These are phyloP conservation scores for Globisporangium uncinulatum DNA, from an alignment of 352 stramenopile genomes.

Conservation along the genomic window DNA sequence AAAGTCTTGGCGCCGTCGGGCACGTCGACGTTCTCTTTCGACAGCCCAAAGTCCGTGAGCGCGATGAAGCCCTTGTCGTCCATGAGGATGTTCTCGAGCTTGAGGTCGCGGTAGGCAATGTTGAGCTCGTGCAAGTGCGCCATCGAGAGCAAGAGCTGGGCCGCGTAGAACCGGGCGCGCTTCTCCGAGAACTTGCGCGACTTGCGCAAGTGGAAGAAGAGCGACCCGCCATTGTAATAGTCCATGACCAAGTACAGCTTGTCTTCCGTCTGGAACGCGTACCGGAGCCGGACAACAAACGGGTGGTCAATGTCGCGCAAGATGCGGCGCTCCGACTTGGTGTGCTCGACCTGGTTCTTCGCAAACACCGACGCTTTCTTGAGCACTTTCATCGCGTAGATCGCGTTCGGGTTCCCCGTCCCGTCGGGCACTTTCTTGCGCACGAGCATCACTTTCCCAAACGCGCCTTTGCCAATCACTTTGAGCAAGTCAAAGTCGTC, in stretches of 20 bases:
- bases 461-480: slow-evolving; percentile 94
- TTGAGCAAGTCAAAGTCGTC: slow-evolving; percentile 95
- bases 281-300: slow-evolving; percentile 91
- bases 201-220: slow-evolving; percentile 92
- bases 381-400: slow-evolving; percentile 93
- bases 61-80: slow-evolving; percentile 92
- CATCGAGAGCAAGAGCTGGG: slow-evolving; percentile 89
- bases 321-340: slow-evolving; percentile 89
- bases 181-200: slow-evolving; percentile 88
- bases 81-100: slow-evolving; percentile 95
- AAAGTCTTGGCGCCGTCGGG: slow-evolving; percentile 89
- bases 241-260: slow-evolving; percentile 93
- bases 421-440: slow-evolving; percentile 85
- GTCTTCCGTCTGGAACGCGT: slow-evolving; percentile 92
- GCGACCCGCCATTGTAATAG: slow-evolving; percentile 90
- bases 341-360: slow-evolving; percentile 93
- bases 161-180: slow-evolving; percentile 86
- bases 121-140: slow-evolving; percentile 91
- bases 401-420: slow-evolving; percentile 58
- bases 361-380: slow-evolving; percentile 89
- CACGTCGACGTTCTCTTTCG: slow-evolving; percentile 89
- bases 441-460: slow-evolving; percentile 96
- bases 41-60: slow-evolving; percentile 91
- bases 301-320: slow-evolving; percentile 89
- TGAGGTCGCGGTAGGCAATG: slow-evolving; percentile 93